Evolutionary conservation across 139 green algal species (phyloP).

Genomic region (Chlamydomonas asymmetrica): DNA sequence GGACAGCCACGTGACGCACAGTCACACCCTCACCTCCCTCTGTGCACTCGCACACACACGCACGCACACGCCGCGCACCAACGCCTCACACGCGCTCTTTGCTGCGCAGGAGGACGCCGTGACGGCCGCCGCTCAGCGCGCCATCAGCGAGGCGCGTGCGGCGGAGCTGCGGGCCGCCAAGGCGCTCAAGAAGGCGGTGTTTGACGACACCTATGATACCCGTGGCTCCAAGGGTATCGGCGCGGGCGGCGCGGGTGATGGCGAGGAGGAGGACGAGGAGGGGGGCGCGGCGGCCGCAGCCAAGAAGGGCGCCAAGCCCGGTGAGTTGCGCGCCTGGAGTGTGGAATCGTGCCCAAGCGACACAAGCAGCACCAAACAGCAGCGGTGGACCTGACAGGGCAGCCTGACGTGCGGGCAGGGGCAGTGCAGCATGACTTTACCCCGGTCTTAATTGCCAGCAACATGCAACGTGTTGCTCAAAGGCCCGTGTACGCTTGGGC

Average conservation of each 20-base stretch:
- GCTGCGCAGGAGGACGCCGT: conserved; percentile 57
- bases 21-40: background rate
- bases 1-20: background rate
- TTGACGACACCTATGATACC: conserved; percentile 60
- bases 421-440: too few species aligned
- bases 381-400: too few species aligned
- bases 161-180: conserved; percentile 62
- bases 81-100: too few species aligned
- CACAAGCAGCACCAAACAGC: too few species aligned
- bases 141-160: conserved; percentile 59
- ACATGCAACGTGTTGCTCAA: too few species aligned
- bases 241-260: conserved; percentile 16
- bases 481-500: too few species aligned
- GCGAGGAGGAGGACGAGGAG: conserved; percentile 28
- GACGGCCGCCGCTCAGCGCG: conserved; percentile 59
- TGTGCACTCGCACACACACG: background rate
- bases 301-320: conserved; percentile 9
- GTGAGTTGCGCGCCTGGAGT: background rate
- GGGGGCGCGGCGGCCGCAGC: conserved; percentile 13
- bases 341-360: too few species aligned
- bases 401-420: too few species aligned
- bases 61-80: too few species aligned
- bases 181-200: conserved; percentile 81
- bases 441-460: too few species aligned
- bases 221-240: conserved; percentile 19